Percentiles rank a stretch among this genome's conserved stretches.
Evolutionary conservation across 768 basidiomycete species (phyloP).

Genomic region (Boletus vermiculosoides): DNA sequence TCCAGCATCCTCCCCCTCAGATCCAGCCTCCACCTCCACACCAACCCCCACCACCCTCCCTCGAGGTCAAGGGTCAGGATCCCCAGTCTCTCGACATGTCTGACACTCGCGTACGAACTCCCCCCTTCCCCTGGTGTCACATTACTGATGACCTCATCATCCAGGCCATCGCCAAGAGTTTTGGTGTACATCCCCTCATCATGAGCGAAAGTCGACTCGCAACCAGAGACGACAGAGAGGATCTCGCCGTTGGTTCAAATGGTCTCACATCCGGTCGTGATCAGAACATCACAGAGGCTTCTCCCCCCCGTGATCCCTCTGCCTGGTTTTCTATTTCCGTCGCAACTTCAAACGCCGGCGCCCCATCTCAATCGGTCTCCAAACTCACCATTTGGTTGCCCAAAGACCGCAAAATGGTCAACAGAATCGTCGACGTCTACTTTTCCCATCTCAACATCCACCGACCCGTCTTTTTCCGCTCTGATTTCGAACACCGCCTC

Average conservation of each 20-base stretch:
- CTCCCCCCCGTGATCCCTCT: constrained; percentile 55
- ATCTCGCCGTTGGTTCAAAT: constrained; percentile 72
- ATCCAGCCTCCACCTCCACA: too few species aligned
- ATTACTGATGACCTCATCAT: constrained; percentile 10
- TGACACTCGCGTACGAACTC: constrained; percentile 49
- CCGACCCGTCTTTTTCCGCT: constrained; percentile 70
- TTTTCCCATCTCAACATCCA: constrained; percentile 77
- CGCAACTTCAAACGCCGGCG: constrained; percentile 43
- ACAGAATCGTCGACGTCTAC: constrained; percentile 64
- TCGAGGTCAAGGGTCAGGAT: constrained; percentile 69
- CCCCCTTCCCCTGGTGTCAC: background rate
- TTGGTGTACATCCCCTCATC: constrained; percentile 73
- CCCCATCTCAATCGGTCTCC: constrained; percentile 23
- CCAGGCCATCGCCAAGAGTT: constrained; percentile 71
- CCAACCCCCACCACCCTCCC: constrained; percentile 10
- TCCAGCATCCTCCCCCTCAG: too few species aligned
- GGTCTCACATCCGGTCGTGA: constrained; percentile 72
- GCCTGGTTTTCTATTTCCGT: constrained; percentile 61
- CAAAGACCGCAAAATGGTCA: constrained; percentile 67
- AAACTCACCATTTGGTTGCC: constrained; percentile 62
- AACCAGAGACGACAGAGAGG: constrained; percentile 57
- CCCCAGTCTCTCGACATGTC: constrained; percentile 81
- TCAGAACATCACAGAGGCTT: constrained; percentile 51
- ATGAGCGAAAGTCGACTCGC: constrained; percentile 61
- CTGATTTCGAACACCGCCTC: constrained; percentile 65